Evolutionary conservation across 1,284 basidiomycete genomes (phyloP).

Genomic region (Mycena citricolor): DNA sequence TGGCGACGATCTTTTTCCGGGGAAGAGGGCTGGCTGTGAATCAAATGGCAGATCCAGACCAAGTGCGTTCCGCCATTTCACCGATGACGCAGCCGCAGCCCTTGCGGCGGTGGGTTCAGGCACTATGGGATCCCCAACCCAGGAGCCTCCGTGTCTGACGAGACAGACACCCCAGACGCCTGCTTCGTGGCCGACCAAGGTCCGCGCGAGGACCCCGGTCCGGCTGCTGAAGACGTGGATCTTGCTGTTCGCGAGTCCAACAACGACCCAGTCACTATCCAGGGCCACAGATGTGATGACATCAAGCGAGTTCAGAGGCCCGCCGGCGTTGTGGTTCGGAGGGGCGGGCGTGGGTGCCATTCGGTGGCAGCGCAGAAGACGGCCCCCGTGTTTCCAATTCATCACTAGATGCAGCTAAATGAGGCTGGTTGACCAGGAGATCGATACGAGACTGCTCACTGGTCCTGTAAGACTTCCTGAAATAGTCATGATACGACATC

Average conservation of each 20-base stretch:
- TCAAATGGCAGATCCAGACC: constrained; percentile 20
- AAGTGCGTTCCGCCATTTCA: constrained; percentile 17
- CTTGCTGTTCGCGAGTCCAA: constrained; percentile 86
- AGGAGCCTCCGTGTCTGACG: constrained; percentile 49
- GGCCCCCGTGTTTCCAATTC: constrained; percentile 86
- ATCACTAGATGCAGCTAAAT: constrained; percentile 48
- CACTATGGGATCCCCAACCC: constrained; percentile 24
- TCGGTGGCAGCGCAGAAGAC: constrained; percentile 73
- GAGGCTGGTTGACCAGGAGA: constrained; percentile 4
- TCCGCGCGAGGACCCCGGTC: constrained; percentile 77
- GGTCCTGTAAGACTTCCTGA: constrained; percentile 76
- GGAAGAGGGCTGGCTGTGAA: constrained; percentile 16
- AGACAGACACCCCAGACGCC: constrained; percentile 94
- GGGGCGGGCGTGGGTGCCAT: constrained; percentile 44
- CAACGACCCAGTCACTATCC: constrained; percentile 83
- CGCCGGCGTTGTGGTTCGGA: constrained; percentile 16
- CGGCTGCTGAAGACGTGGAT: constrained; percentile 86
- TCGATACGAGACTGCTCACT: constrained; percentile 43
- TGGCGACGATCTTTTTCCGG: constrained; percentile 54
- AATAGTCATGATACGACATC: constrained; percentile 70
- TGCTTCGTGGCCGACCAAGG: constrained; percentile 81
- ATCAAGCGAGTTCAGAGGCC: constrained; percentile 43
- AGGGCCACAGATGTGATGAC: constrained; percentile 89
- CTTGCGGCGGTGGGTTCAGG: constrained; percentile 2
- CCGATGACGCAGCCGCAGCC: not conserved